Conservation (phyloP, 306 rosid genomes). For the Luffa aegyptiaca region DNA sequence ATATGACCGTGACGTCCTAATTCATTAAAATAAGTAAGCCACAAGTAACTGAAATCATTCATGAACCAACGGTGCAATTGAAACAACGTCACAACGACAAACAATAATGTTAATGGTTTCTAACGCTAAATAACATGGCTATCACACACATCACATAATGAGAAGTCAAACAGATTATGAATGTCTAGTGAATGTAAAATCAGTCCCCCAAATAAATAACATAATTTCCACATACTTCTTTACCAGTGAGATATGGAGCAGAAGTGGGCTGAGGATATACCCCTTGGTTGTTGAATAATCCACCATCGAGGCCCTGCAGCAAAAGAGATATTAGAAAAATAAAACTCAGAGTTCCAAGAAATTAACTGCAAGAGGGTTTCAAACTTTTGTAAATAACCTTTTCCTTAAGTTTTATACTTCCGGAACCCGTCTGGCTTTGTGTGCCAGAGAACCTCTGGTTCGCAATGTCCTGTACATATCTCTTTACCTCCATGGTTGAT, state of each 20-base stretch:
- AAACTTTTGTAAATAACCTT: constrained; percentile 52
- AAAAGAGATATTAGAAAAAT: not conserved
- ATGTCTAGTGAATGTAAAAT: not conserved
- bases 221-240: constrained; percentile 50
- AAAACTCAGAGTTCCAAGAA: not conserved
- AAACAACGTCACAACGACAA: not conserved
- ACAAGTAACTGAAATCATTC: not conserved
- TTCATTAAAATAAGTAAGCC: constrained; percentile 12
- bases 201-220: not conserved
- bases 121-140: not conserved
- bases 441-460: constrained; percentile 64
- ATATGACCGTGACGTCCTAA: constrained; percentile 75
- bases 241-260: constrained; percentile 51
- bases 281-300: constrained; percentile 72
- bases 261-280: constrained; percentile 73
- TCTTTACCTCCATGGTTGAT: constrained; percentile 66
- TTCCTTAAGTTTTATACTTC: constrained; percentile 56
- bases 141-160: not conserved
- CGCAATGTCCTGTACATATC: constrained; percentile 60
- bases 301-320: constrained; percentile 57
- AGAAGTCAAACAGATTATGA: not conserved
- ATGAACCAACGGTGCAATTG: not conserved
- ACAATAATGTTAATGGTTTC: not conserved
- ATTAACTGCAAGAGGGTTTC: not conserved
- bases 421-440: constrained; percentile 39